These are phyloP conservation scores for Cutaneotrichosporon dermatis DNA, from an alignment of 1,284 basidiomycete genomes.

Conservation along the genomic window DNA sequence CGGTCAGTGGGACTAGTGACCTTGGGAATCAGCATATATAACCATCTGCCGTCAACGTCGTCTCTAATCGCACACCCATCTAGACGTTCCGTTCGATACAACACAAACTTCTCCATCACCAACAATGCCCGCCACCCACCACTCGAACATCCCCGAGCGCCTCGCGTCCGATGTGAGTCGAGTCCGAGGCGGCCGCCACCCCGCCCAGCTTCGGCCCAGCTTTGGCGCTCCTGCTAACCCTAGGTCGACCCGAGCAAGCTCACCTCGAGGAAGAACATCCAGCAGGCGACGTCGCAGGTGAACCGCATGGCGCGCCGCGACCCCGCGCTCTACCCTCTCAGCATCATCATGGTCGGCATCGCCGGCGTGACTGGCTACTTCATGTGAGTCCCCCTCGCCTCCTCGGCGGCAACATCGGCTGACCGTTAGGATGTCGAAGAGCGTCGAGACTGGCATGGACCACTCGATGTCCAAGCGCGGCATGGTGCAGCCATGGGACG, in stretches of 20 bases:
- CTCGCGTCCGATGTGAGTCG: slow-evolving; percentile 11
- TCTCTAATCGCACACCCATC: too few species aligned
- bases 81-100: not conserved
- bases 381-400: slow-evolving; percentile 9
- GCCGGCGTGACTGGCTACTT: slow-evolving; percentile 47
- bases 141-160: slow-evolving; percentile 9
- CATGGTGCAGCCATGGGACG: slow-evolving; percentile 46
- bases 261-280: slow-evolving; percentile 30
- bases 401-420: too few species aligned
- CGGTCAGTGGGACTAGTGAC: not conserved
- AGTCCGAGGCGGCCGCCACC: too few species aligned
- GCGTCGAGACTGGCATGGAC: slow-evolving; percentile 31
- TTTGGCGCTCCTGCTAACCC: not conserved
- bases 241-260: slow-evolving; percentile 42
- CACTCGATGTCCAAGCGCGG: slow-evolving; percentile 30
- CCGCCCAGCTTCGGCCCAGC: too few species aligned
- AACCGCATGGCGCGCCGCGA: slow-evolving; percentile 49
- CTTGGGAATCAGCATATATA: slow-evolving; percentile 1
- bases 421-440: slow-evolving; percentile 44
- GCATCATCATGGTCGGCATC: slow-evolving; percentile 41
- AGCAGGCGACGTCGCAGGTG: slow-evolving; percentile 42
- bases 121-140: not conserved
- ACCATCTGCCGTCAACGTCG: not conserved
- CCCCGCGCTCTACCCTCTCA: slow-evolving; percentile 48
- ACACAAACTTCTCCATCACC: not conserved